phyloP scores from a whole-genome alignment of 345 rosid genomes.

The Diplotaxis tenuifolia region DNA sequence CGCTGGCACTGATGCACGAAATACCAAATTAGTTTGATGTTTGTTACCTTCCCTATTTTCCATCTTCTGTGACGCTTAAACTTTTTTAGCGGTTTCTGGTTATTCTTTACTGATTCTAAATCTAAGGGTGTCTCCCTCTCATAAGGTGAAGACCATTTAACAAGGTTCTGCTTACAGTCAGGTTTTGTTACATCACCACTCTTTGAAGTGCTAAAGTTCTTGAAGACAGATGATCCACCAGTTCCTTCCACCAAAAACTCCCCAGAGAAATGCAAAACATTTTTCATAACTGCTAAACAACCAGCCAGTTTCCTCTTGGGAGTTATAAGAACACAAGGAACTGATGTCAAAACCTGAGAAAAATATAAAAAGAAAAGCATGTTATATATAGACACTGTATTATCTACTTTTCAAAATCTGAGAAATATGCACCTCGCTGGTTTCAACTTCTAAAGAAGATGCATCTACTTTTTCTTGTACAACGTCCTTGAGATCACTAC shows the following conservation, averaged over 20 bases:
- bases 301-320: slow-evolving; percentile 95
- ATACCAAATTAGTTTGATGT: slow-evolving; percentile 9
- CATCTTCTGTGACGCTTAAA: slow-evolving; percentile 92
- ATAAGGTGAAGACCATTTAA: slow-evolving; percentile 51
- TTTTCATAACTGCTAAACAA: slow-evolving; percentile 75
- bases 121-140: slow-evolving; percentile 48
- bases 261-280: slow-evolving; percentile 83
- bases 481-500: slow-evolving; percentile 57
- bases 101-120: slow-evolving; percentile 49
- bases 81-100: slow-evolving; percentile 51
- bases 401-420: slow-evolving; percentile 19
- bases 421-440: slow-evolving; percentile 58
- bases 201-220: slow-evolving; percentile 51
- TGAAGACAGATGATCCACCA: slow-evolving; percentile 83
- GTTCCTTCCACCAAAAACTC: slow-evolving; percentile 91
- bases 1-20: slow-evolving; percentile 19
- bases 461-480: slow-evolving; percentile 59
- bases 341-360: slow-evolving; percentile 70
- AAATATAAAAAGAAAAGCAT: slow-evolving; percentile 28
- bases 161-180: slow-evolving; percentile 59
- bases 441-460: slow-evolving; percentile 64
- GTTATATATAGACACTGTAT: slow-evolving; percentile 20
- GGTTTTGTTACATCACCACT: slow-evolving; percentile 52
- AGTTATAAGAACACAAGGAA: slow-evolving; percentile 83
- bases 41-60: slow-evolving; percentile 72